These are phyloP conservation scores for Lactifluus subvellereus DNA, from an alignment of 768 basidiomycete species.

Conservation along the genomic window DNA sequence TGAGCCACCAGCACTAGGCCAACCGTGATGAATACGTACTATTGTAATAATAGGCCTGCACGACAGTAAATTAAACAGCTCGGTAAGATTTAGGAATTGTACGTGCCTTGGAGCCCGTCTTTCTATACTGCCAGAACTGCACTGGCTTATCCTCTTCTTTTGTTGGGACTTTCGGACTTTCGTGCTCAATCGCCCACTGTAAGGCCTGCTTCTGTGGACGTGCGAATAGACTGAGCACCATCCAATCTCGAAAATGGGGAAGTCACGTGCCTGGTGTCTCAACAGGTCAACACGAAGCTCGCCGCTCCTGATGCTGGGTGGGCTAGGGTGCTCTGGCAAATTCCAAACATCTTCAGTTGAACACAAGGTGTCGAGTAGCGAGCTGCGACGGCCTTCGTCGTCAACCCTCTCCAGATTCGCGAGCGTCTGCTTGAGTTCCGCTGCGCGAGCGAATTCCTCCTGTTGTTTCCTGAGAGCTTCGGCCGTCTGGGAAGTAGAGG, in stretches of 20 bases:
- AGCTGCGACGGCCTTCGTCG: constrained; percentile 65
- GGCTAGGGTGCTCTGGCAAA: constrained; percentile 63
- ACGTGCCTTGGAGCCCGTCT: constrained; percentile 48
- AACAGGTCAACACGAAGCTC: constrained; percentile 67
- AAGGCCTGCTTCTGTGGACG: constrained; percentile 64
- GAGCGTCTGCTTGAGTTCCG: constrained; percentile 61
- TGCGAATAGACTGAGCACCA: background rate
- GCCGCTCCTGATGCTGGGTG: constrained; percentile 64
- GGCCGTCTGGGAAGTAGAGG: background rate
- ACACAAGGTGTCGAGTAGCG: constrained; percentile 65
- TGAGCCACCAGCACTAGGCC: background rate
- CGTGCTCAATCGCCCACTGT: constrained; percentile 78
- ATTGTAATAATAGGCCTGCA: constrained; percentile 63
- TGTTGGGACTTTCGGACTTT: constrained; percentile 71
- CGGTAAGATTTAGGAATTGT: background rate
- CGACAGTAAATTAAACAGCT: background rate
- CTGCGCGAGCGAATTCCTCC: constrained; percentile 53
- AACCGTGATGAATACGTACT: constrained; percentile 34
- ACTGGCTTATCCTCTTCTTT: constrained; percentile 64
- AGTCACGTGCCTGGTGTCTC: constrained; percentile 63
- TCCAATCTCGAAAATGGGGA: background rate
- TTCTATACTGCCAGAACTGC: constrained; percentile 83
- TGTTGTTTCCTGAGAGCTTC: constrained; percentile 43
- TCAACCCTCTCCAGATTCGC: constrained; percentile 68
- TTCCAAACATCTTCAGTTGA: constrained; percentile 63